These are phyloP conservation scores for Hortiboletus flavorubellus DNA, from an alignment of 768 basidiomycete species.

Conservation along the genomic window DNA sequence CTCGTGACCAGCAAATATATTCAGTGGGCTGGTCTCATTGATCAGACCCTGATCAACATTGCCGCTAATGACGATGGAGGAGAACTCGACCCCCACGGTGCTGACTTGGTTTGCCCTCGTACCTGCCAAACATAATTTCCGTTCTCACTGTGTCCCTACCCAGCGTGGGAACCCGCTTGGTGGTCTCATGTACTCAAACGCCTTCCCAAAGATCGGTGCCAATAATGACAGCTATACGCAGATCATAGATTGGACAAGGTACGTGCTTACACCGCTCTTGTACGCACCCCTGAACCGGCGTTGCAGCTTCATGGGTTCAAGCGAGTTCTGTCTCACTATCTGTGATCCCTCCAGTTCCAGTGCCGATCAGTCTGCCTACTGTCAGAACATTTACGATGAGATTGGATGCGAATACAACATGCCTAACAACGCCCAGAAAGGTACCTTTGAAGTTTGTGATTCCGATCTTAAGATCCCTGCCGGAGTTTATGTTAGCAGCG, in stretches of 20 bases:
- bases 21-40: conserved; percentile 59
- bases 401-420: conserved; percentile 75
- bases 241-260: conserved; percentile 66
- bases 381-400: conserved; percentile 71
- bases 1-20: conserved; percentile 56
- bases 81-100: conserved; percentile 75
- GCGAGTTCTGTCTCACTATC: conserved; percentile 64
- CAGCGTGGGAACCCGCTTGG: conserved; percentile 82
- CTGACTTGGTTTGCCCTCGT: conserved; percentile 47
- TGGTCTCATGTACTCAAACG: conserved; percentile 62
- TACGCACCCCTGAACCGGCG: background rate
- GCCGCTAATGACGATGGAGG: conserved; percentile 58
- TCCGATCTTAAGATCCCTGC: conserved; percentile 62
- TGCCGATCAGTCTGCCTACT: conserved; percentile 42
- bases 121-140: conserved; percentile 9
- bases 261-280: conserved; percentile 16
- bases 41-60: conserved; percentile 60
- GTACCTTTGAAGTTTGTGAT: conserved; percentile 62
- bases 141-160: conserved; percentile 1
- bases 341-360: conserved; percentile 55
- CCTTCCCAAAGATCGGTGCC: conserved; percentile 41
- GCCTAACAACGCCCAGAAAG: conserved; percentile 56
- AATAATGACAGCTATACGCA: conserved; percentile 47
- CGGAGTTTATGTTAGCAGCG: conserved; percentile 44
- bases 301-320: conserved; percentile 60